phyloP scores from a whole-genome alignment of 2,329 filamentous ascomycete species.

The Lasiodiplodia sp. region DNA sequence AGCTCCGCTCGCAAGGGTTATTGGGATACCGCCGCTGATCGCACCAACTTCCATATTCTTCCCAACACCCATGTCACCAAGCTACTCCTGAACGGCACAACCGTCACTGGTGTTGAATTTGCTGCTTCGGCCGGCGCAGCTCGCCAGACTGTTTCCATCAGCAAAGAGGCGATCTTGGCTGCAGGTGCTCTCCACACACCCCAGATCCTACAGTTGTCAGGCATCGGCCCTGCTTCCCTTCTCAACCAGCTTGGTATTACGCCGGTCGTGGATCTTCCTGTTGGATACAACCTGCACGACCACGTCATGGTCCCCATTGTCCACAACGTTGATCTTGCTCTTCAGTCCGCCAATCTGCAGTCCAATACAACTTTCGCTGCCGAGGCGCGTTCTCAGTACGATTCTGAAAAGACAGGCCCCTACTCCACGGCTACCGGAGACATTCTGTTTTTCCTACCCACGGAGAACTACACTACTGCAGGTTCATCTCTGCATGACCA shows the following conservation, averaged over 20 bases:
- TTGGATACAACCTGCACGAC: constrained; percentile 31
- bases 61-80: constrained; percentile 26
- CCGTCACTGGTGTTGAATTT: constrained; percentile 12
- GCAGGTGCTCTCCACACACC: constrained; percentile 40
- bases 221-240: constrained; percentile 38
- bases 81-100: constrained; percentile 6
- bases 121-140: constrained; percentile 9
- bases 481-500: constrained; percentile 9
- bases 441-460: constrained; percentile 27
- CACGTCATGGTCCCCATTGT: constrained; percentile 26
- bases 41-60: constrained; percentile 37
- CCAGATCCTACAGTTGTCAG: constrained; percentile 40
- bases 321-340: constrained; percentile 17
- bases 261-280: constrained; percentile 37
- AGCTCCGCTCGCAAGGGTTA: constrained; percentile 30
- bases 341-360: constrained; percentile 11
- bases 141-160: constrained; percentile 33
- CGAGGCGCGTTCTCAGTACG: constrained; percentile 17
- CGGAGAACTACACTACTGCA: constrained; percentile 18
- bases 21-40: constrained; percentile 31
- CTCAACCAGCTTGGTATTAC: constrained; percentile 35
- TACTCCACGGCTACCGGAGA: constrained; percentile 16
- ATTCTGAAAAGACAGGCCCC: constrained; percentile 15
- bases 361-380: constrained; percentile 19
- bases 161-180: constrained; percentile 38